phyloP scores from a whole-genome alignment of 78 protist genomes.

The Ministeria vibrans region DNA sequence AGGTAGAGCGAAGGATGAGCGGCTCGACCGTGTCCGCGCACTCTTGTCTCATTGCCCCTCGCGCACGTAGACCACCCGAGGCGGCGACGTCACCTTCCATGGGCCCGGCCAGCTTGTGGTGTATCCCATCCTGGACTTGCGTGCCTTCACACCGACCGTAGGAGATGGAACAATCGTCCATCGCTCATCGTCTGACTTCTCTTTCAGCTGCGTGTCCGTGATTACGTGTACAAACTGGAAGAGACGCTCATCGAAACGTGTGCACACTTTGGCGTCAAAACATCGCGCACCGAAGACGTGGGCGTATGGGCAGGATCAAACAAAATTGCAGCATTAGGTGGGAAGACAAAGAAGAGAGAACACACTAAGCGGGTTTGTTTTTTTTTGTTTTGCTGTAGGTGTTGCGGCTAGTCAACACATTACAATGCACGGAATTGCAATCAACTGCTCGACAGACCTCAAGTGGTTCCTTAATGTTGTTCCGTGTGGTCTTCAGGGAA shows the following conservation, averaged over 20 bases:
- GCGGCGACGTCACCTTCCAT: constrained; percentile 40
- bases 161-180: no score
- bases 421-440: constrained; percentile 28
- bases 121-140: constrained; percentile 27
- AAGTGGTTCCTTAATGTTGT: constrained; percentile 12
- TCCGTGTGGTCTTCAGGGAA: constrained; percentile 25
- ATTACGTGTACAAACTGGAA: constrained; percentile 26
- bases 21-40: no score
- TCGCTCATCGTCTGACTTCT: not conserved
- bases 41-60: no score
- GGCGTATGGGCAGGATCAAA: constrained; percentile 31
- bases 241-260: constrained; percentile 10
- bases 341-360: no score
- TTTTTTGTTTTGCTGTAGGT: not conserved
- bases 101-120: constrained; percentile 53
- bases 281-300: not conserved
- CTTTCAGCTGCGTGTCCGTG: not conserved
- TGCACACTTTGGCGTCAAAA: not conserved
- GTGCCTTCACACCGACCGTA: no score
- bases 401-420: not conserved
- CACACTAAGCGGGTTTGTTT: no score
- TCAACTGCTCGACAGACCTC: constrained; percentile 24
- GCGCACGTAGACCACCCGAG: constrained; percentile 23
- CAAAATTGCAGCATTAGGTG: constrained; percentile 28
- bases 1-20: no score